Evolutionary conservation across 208 protist species (phyloP).

Genomic region (Leishmania guyanensis): DNA sequence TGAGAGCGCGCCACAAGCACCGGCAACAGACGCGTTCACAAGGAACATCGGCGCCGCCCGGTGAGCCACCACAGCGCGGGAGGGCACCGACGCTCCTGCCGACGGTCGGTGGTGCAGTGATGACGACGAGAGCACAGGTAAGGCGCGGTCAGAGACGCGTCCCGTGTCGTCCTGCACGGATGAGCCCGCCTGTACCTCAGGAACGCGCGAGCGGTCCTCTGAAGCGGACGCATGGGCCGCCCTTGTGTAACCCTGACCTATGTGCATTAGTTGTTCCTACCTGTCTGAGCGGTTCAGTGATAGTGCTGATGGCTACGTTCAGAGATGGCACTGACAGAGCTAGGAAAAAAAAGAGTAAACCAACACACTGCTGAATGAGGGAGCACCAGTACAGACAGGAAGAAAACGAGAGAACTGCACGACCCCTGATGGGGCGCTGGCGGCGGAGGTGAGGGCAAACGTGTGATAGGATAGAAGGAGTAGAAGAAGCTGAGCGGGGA

Average conservation of each 20-base stretch:
- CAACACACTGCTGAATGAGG: background rate
- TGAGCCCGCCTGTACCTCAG: background rate
- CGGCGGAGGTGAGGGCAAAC: background rate
- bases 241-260: background rate
- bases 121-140: background rate
- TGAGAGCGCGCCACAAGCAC: slow-evolving; percentile 69
- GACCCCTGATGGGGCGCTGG: background rate
- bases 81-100: background rate
- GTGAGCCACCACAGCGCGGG: background rate
- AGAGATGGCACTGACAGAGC: background rate
- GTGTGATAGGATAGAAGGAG: background rate
- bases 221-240: no score
- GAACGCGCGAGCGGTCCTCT: background rate
- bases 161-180: background rate
- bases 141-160: background rate
- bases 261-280: background rate
- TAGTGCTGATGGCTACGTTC: background rate
- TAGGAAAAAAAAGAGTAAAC: slow-evolving; percentile 2
- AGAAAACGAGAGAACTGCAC: background rate
- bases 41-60: slow-evolving; percentile 43
- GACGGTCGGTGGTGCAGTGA: background rate
- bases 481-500: background rate
- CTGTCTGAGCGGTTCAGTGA: background rate
- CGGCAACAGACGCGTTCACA: slow-evolving; percentile 68
- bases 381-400: background rate